These are phyloP conservation scores for Eutrema japonicum DNA, from an alignment of 345 rosid species.

Conservation along the genomic window DNA sequence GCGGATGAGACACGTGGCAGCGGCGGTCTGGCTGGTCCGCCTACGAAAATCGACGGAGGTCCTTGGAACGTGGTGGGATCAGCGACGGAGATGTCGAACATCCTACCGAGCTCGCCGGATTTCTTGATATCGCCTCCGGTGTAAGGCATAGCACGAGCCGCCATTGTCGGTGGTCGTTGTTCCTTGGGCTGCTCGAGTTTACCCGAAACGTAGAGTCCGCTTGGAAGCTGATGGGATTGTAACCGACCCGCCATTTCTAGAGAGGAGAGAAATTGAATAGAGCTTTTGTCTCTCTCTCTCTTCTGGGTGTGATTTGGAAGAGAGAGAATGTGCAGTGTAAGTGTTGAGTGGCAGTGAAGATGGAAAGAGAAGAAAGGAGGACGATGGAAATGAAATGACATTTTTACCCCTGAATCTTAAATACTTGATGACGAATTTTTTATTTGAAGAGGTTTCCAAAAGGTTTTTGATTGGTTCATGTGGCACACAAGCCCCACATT, in stretches of 20 bases:
- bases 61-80: slow-evolving; percentile 81
- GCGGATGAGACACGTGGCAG: slow-evolving; percentile 46
- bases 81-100: slow-evolving; percentile 82
- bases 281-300: not conserved
- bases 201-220: slow-evolving; percentile 92
- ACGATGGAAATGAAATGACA: not conserved
- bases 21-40: slow-evolving; percentile 62
- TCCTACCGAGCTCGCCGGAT: slow-evolving; percentile 94
- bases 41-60: slow-evolving; percentile 78
- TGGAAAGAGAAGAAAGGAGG: slow-evolving; percentile 18
- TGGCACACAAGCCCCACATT: slow-evolving; percentile 22
- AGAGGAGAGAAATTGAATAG: slow-evolving; percentile 22
- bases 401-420: not conserved
- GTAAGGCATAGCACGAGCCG: slow-evolving; percentile 89
- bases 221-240: slow-evolving; percentile 91
- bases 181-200: slow-evolving; percentile 89
- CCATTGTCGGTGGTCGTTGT: slow-evolving; percentile 79
- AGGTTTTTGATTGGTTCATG: slow-evolving; percentile 21
- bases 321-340: slow-evolving; percentile 26
- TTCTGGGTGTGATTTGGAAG: slow-evolving; percentile 4
- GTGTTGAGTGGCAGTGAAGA: slow-evolving; percentile 46
- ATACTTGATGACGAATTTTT: slow-evolving; percentile 17
- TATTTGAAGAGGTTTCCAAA: slow-evolving; percentile 28
- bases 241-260: slow-evolving; percentile 74
- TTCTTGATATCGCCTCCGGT: slow-evolving; percentile 94